These are phyloP conservation scores for Naganishia friedmannii DNA, from an alignment of 768 basidiomycete species.

Conservation along the genomic window DNA sequence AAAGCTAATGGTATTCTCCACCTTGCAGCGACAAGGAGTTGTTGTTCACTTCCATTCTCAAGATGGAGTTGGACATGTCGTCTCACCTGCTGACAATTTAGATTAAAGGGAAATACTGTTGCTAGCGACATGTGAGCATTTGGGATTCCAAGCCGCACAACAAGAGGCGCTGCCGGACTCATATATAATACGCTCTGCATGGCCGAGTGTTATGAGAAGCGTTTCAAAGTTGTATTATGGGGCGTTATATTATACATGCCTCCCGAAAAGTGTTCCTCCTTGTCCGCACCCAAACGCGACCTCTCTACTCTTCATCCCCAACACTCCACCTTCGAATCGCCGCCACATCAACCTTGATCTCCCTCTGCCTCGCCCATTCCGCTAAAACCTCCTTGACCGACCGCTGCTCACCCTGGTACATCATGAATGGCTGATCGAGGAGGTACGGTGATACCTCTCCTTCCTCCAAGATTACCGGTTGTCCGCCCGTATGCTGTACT, in stretches of 20 bases:
- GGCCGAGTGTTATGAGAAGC: conserved; percentile 4
- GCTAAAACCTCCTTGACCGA: conserved; percentile 43
- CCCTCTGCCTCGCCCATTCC: conserved; percentile 44
- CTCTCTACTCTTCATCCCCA: conserved; percentile 36
- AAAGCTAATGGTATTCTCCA: not conserved
- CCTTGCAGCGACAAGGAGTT: conserved; percentile 21
- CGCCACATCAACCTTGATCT: conserved; percentile 41
- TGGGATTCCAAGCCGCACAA: not conserved
- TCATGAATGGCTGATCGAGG: conserved; percentile 45
- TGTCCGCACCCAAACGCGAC: not conserved
- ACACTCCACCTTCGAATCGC: conserved; percentile 48
- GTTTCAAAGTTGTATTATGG: conserved; percentile 13
- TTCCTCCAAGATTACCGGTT: conserved; percentile 27
- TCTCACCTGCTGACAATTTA: conserved; percentile 6
- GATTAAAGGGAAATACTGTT: not conserved
- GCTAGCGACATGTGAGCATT: no score
- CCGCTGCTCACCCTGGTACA: conserved; percentile 43
- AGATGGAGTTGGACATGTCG: conserved; percentile 16
- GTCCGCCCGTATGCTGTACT: conserved; percentile 45
- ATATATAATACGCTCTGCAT: not conserved
- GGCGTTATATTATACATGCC: not conserved
- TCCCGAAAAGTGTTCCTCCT: not conserved
- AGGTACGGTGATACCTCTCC: conserved; percentile 38
- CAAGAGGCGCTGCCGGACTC: not conserved
- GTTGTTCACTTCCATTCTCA: conserved; percentile 15